Evolutionary conservation across 1,139 yeast species (phyloP).

Genomic region (Yarrowia galli): DNA sequence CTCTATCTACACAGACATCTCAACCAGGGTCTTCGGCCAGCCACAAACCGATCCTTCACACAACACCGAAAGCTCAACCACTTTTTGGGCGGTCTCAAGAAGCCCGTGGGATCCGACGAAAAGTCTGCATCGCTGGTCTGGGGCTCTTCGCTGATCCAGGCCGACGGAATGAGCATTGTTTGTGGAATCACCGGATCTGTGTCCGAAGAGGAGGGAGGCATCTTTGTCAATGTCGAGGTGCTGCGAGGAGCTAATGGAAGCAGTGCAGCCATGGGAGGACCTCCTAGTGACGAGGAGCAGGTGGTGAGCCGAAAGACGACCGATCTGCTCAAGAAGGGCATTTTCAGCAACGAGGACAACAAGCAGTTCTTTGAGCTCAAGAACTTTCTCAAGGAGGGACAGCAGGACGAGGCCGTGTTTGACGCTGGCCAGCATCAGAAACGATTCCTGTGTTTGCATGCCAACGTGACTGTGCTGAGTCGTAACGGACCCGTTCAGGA

Average conservation of each 20-base stretch:
- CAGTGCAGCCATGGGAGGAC: slow-evolving; percentile 48
- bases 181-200: slow-evolving; percentile 79
- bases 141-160: slow-evolving; percentile 75
- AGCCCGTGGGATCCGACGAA: slow-evolving; percentile 52
- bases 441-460: slow-evolving; percentile 71
- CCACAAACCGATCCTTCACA: slow-evolving; percentile 63
- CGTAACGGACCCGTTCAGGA: slow-evolving; percentile 85
- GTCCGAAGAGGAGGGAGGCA: slow-evolving; percentile 54
- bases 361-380: slow-evolving; percentile 40
- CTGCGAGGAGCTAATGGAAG: slow-evolving; percentile 66
- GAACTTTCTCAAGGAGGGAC: slow-evolving; percentile 40
- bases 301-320: slow-evolving; percentile 72
- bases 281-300: slow-evolving; percentile 94
- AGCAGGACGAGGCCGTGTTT: slow-evolving; percentile 38
- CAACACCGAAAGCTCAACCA: slow-evolving; percentile 67
- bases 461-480: slow-evolving; percentile 78
- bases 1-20: slow-evolving; percentile 80
- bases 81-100: slow-evolving; percentile 43
- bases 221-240: slow-evolving; percentile 82
- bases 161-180: slow-evolving; percentile 78
- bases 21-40: slow-evolving; percentile 73
- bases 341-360: slow-evolving; percentile 49
- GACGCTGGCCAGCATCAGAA: slow-evolving; percentile 53
- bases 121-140: slow-evolving; percentile 47
- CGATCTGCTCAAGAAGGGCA: slow-evolving; percentile 55